Evolutionary conservation across 306 rosid genomes (phyloP).

Genomic region (Oxytropis ochrocephala): DNA sequence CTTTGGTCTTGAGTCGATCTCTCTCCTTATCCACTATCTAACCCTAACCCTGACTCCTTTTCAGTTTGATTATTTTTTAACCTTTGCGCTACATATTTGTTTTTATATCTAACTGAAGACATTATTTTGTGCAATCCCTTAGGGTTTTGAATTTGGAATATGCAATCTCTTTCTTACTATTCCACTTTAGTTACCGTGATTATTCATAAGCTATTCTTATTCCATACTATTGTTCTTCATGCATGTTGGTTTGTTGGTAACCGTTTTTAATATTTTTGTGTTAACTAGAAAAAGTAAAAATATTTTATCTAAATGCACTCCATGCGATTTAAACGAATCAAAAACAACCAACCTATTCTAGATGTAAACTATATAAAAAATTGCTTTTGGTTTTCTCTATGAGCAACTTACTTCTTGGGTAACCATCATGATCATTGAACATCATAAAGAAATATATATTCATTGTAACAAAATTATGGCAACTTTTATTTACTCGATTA

Average conservation of each 20-base stretch:
- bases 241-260: not conserved
- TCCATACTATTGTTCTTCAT: not conserved
- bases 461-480: not conserved
- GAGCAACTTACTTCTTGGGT: not conserved
- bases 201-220: no score
- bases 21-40: not conserved
- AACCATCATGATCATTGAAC: no score
- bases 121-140: not conserved
- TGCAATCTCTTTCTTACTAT: not conserved
- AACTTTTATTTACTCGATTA: not conserved
- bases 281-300: not conserved
- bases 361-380: not conserved
- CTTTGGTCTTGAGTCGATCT: slow-evolving; percentile 62
- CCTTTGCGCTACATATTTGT: not conserved
- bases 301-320: not conserved
- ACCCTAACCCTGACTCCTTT: not conserved
- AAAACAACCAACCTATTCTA: not conserved
- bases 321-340: not conserved
- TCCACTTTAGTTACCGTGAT: not conserved
- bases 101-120: not conserved
- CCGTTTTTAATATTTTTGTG: not conserved
- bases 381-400: not conserved
- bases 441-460: no score
- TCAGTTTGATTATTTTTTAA: not conserved
- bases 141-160: not conserved